phyloP scores from a whole-genome alignment of 2,329 filamentous ascomycete genomes.

The Drechslerella dactyloides region DNA sequence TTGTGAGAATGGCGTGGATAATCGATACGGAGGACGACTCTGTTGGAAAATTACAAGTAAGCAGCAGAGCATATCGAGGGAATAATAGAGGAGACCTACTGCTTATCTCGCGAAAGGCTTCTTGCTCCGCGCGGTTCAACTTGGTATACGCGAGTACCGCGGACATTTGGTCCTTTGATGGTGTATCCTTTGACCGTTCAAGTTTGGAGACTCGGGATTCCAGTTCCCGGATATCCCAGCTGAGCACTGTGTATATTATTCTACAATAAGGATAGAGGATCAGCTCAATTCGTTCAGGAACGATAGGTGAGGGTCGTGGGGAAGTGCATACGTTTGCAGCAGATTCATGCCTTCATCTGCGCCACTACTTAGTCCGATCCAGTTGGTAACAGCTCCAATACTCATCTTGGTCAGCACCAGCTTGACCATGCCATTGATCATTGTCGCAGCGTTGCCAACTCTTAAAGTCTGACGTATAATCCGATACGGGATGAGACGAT shows the following conservation, averaged over 20 bases:
- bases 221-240: conserved; percentile 75
- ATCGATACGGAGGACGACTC: conserved; percentile 64
- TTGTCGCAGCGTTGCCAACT: conserved; percentile 78
- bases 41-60: conserved; percentile 55
- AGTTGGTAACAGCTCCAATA: conserved; percentile 76
- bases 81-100: conserved; percentile 56
- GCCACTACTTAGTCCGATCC: conserved; percentile 74
- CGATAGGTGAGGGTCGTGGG: background rate
- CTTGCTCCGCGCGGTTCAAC: conserved; percentile 65
- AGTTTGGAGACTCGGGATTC: conserved; percentile 70
- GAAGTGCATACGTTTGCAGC: conserved; percentile 64
- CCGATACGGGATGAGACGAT: conserved; percentile 74
- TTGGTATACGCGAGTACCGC: conserved; percentile 68
- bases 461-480: conserved; percentile 75
- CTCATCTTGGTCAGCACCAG: conserved; percentile 79
- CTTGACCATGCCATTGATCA: conserved; percentile 77
- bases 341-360: conserved; percentile 81
- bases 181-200: conserved; percentile 67
- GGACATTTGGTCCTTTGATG: conserved; percentile 67
- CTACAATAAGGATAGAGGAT: conserved; percentile 58
- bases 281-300: background rate
- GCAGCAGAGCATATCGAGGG: conserved; percentile 47
- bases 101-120: conserved; percentile 67
- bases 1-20: conserved; percentile 69
- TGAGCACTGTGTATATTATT: conserved; percentile 74